These are phyloP conservation scores for Apium graveolens DNA, from an alignment of 129 eudicot genomes.

Conservation along the genomic window DNA sequence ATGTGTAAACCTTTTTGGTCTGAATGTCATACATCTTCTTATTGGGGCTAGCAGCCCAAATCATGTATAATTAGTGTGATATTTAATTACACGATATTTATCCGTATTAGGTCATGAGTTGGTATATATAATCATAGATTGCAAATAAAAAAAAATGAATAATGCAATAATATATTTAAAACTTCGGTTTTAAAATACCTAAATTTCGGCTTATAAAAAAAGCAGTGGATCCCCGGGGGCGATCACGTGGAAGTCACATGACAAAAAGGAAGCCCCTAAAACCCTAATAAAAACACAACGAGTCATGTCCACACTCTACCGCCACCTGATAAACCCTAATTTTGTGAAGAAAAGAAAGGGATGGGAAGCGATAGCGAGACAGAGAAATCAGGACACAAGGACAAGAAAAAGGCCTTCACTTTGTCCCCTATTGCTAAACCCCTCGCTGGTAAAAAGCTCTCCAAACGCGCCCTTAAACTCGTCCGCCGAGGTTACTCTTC, in stretches of 20 bases:
- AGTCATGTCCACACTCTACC: not conserved
- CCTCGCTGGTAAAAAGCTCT: slow-evolving; percentile 86
- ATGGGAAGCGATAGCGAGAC: slow-evolving; percentile 94
- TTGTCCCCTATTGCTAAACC: slow-evolving; percentile 93
- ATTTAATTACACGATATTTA: too few relatives aligned
- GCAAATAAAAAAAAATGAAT: too few relatives aligned
- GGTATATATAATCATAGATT: too few relatives aligned
- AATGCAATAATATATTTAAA: too few relatives aligned
- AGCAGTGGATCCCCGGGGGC: too few relatives aligned
- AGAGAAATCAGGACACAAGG: slow-evolving; percentile 61
- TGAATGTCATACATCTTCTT: too few relatives aligned
- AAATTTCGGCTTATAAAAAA: too few relatives aligned
- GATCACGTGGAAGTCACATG: not conserved
- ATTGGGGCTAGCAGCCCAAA: too few relatives aligned
- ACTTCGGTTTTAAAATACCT: too few relatives aligned
- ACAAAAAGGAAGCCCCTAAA: not conserved
- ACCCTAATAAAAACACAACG: not conserved
- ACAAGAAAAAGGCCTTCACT: slow-evolving; percentile 56
- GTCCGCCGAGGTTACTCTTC: slow-evolving; percentile 68
- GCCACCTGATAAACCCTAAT: not conserved
- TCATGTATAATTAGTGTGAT: too few relatives aligned
- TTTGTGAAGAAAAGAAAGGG: not conserved
- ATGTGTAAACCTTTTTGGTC: too few relatives aligned
- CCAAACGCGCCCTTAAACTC: slow-evolving; percentile 85
- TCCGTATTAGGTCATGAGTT: too few relatives aligned